Percentiles rank a stretch among this genome's conserved stretches.
phyloP scores from a whole-genome alignment of 306 rosid species.

The Rosa rugosa region DNA sequence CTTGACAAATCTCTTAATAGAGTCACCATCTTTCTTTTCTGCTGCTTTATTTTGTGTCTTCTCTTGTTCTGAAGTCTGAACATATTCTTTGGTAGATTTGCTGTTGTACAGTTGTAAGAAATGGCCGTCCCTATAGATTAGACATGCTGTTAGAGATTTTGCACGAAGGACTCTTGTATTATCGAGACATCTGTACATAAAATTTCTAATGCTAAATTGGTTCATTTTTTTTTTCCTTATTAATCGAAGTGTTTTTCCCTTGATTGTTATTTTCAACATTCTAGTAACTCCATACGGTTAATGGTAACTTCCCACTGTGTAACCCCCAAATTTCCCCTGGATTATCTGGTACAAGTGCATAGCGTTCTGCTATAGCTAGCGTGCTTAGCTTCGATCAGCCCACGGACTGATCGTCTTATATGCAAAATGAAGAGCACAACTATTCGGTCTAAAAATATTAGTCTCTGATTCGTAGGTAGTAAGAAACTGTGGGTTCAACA shows the following conservation, averaged over 20 bases:
- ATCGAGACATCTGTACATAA: slow-evolving; percentile 13
- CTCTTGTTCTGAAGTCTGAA: slow-evolving; percentile 77
- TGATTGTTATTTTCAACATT: not conserved
- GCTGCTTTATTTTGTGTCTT: slow-evolving; percentile 77
- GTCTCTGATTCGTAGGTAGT: too few relatives aligned
- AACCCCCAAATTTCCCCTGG: too few relatives aligned
- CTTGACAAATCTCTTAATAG: slow-evolving; percentile 74
- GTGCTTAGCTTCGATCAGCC: too few relatives aligned
- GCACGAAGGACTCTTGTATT: not conserved
- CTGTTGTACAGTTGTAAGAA: slow-evolving; percentile 37
- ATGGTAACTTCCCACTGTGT: not conserved
- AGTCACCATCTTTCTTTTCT: slow-evolving; percentile 70
- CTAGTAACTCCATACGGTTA: not conserved
- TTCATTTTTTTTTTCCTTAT: not conserved
- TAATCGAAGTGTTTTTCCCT: not conserved
- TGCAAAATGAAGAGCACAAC: too few relatives aligned
- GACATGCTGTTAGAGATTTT: slow-evolving; percentile 27
- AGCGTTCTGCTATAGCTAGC: too few relatives aligned
- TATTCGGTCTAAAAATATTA: too few relatives aligned
- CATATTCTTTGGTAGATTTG: slow-evolving; percentile 10
- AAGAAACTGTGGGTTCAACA: too few relatives aligned
- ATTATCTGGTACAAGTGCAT: too few relatives aligned
- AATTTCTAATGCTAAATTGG: not conserved
- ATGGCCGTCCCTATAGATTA: slow-evolving; percentile 21
- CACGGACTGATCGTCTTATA: too few relatives aligned